Evolutionary conservation across 78 protist species (phyloP), one percentile per base, ranked within the genome.

Genomic region (Guillardia theta): DNA sequence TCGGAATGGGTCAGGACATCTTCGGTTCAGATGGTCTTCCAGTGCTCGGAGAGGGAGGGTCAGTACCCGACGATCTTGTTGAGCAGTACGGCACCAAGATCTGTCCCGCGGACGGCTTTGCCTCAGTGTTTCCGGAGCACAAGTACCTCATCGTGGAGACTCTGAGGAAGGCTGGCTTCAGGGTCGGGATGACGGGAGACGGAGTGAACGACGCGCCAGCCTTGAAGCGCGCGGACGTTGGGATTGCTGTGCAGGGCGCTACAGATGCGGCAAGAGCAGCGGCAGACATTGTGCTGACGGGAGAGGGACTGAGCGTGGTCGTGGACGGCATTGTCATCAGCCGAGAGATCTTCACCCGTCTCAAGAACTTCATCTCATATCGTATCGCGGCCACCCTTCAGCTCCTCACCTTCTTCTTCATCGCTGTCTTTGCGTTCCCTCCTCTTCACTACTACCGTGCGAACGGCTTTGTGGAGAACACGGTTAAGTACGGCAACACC

Each of bases 161-260:
- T 1, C 93, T 94, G 92, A 93, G 64, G n/a, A 12, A 78, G 24
- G 90, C 90, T 27, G 96, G 95, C 43, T 97, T 96, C 95, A 77
- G 95, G 30, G 96, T 95, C 27, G 99, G 98, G 76, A 88, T 88
- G 93, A 88, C 93, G 8, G 93, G 93, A 18, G 93, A 88, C 22
- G 93, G 93, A 15, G 93, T 88, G 45, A 88, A 88, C 93, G 93
- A 88, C 94, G 99, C 99, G 19, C 99, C 99, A n/a, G 99, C 99
- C 37, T 95, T 98, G 45, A 97, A 97, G 97, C 94, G 95, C 88
- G 99, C 99, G n/a, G 96, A 98, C 95, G 92, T 95, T 2, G 95
- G 92, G 33, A 70, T 83, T 41, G 90, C 92, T 15, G 94, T 88
- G 44, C n/a, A 5, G 30, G 93, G 77, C 30, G 64, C 93, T 22